Evolutionary conservation across 148 eudicot species (phyloP), one percentile per base, ranked within the genome.

Genomic region (Tetragonia tetragonoides): DNA sequence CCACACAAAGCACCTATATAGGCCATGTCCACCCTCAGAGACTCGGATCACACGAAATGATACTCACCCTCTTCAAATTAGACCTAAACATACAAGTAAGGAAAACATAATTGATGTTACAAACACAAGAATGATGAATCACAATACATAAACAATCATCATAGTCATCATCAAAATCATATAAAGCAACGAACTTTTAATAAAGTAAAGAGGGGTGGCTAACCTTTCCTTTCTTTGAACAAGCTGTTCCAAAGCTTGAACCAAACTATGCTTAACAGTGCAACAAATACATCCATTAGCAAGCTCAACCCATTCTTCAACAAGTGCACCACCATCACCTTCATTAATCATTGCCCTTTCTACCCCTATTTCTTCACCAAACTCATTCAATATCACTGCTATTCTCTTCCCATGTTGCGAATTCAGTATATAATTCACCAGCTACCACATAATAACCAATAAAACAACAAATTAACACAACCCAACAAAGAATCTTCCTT

Each of bases 261-360:
- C 98, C 71, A 95, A 74, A 72, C 98, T 92, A 70, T 95, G 98
- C 74, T 95, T 95, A 51, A 95, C 98, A 75, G 94, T 92, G 82
- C 98, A 95, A 77, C 98, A 95, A 79, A 95, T 82, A 84, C 98
- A 95, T 2, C 98, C 98, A 86, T 95, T 95, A 72, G 90, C 91
- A 49, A 95, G 86, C 87, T 95, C 98, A 65, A 95, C 95, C 98
- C 98, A 92, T 63, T 95, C 97, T 80, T 95, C 98, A 16, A 95
- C 96, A 23, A 95, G 81, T 3, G 94, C 94, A 0, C 97, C 94
- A 0, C 82, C 96, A 47, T 95, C 93, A 10, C 98, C 96, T 61
- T 95, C 97, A 59, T 95, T 95, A 80, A 92, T 92, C 98, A 95
- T 95, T 9, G 97, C 98, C 77, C 94, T 88, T 82, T 92, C 98